Conservation (phyloP, 805 yeast genomes). For the Maudiozyma turicensis region DNA sequence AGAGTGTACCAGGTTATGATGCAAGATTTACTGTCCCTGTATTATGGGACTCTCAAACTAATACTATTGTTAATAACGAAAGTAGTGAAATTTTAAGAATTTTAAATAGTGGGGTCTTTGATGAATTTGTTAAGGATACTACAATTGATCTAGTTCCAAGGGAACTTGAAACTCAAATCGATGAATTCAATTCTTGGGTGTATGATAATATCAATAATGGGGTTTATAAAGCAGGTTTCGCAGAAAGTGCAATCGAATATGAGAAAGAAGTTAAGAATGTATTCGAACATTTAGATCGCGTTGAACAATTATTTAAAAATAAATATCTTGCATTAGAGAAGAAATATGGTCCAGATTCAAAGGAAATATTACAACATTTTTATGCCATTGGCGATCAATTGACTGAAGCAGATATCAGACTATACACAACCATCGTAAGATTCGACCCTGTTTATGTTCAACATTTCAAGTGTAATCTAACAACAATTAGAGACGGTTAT, state of each 20-base stretch:
- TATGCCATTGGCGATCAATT: slow-evolving; percentile 54
- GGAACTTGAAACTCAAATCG: slow-evolving; percentile 45
- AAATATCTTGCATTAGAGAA: slow-evolving; percentile 38
- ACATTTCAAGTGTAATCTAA: slow-evolving; percentile 88
- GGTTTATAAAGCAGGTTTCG: slow-evolving; percentile 88
- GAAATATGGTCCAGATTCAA: slow-evolving; percentile 15
- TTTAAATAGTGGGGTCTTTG: slow-evolving; percentile 65
- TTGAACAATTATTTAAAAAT: slow-evolving; percentile 49
- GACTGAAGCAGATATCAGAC: slow-evolving; percentile 86
- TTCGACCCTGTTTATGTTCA: slow-evolving; percentile 92
- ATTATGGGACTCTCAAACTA: slow-evolving; percentile 76
- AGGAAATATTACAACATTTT: slow-evolving; percentile 17
- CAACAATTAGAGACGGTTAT: slow-evolving; percentile 67
- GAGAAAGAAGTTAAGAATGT: slow-evolving; percentile 57
- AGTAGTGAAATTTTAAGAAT: slow-evolving; percentile 83
- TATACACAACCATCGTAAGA: slow-evolving; percentile 78
- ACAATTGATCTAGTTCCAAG: slow-evolving; percentile 54
- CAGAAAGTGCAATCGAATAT: slow-evolving; percentile 74
- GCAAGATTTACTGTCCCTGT: slow-evolving; percentile 92
- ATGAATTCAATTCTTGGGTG: slow-evolving; percentile 70
- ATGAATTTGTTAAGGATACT: slow-evolving; percentile 22
- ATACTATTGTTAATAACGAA: slow-evolving; percentile 86
- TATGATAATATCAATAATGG: slow-evolving; percentile 87
- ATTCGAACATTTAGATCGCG: slow-evolving; percentile 60
- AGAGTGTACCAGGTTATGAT: slow-evolving; percentile 61